Evolutionary conservation across 2,329 filamentous ascomycete genomes (phyloP), one percentile per base, ranked within the genome.

Genomic region (Paraphaeosphaeria sporulosa): DNA sequence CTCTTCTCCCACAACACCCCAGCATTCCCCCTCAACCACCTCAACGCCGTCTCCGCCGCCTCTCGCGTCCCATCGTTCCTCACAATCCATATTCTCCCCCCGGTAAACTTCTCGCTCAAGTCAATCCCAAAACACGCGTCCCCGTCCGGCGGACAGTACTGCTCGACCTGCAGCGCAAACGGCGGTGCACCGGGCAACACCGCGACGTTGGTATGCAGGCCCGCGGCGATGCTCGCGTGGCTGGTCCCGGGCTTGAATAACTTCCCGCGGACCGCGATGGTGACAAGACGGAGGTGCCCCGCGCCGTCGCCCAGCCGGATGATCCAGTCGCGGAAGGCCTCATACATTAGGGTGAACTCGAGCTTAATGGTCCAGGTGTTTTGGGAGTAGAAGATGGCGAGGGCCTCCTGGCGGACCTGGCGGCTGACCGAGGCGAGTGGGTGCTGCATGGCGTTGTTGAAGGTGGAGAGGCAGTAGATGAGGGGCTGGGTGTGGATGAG

Each of bases 401-500:
- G 75, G 19, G 74, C 70, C 65, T 78, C 76, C 50, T 69, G 62
- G 52, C 76, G 76, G 46, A 78, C 68, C 19, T 72, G 72, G 6
- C 69, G 71, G 27, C 69, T 74, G 52, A 78, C 74, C 32, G 71
- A 69, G 51, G 75, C 75, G 40, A 78, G 72, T 7, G 75, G 71
- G 59, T 78, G 76, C 57, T 77, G 75, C 60, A 75, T 75, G 46
- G 73, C 69, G 64, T 73, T 69, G 36, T 71, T 67, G 43, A 76
- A 76, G 47, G 75, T 77, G 46, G 73, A 75, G 55, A 78, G 74
- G 67, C 76, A 78, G 81, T 78, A 78, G 59, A 76, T 74, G 46
- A 78, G 75, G 13, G 76, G 76, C 30, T 74, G 70, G 13, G 70
- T 67, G 53, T 72, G 66, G 57, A 76, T 70, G 54, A 78, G 71